Base-by-base conservation (phyloP, 2,329 filamentous ascomycete species). In the Cyclaneusma minus region DNA sequence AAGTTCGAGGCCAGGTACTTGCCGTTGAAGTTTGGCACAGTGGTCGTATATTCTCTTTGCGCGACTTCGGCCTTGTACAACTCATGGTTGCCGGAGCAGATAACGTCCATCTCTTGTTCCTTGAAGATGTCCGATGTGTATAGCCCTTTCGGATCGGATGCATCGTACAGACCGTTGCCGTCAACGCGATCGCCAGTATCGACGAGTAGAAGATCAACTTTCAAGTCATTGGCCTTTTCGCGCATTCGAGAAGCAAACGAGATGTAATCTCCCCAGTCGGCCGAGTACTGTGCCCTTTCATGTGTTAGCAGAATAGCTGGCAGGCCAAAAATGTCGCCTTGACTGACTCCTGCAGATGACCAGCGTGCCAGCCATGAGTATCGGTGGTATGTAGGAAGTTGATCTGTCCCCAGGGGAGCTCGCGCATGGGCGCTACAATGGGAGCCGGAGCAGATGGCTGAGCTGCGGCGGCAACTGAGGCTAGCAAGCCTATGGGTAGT, bases 341-440 rank as follows among this genome's bases (percentile, higher is more conserved):
- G 15, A 44, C 64, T 44, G 58, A 83, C 75, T 98, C 89, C 57
- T 85, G 76, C 4, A 95, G 56, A 59, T 98, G 89, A 2, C 89
- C 89, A 7, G 72, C 83, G 46, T 91, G 75, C 89, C 89, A 98
- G 42, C 89, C 87, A 54, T 95, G 89, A 4, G 81, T 89, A 49
- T 95, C 80, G 21, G 89, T 95, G 1, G 89, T 95, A 46, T 92
- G 85, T n/a, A 98, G 55, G 50, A 93, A 91, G 60, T 95, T 95
- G 44, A 95, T 64, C 49, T 93, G 77, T n/a, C 80, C 85, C 82
- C 85, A 94, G 41, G 72, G 67, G 28, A 98, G 62, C 39, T 83
- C 67, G 43, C 87, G 75, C 53, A 95, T 68, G 23, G 84, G 85
- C 29, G 78, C 83, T 30, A 71, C 64, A 32, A 87, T 64, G 6